Evolutionary conservation across 768 basidiomycete genomes (phyloP).

Genomic region (Trametes meyenii): DNA sequence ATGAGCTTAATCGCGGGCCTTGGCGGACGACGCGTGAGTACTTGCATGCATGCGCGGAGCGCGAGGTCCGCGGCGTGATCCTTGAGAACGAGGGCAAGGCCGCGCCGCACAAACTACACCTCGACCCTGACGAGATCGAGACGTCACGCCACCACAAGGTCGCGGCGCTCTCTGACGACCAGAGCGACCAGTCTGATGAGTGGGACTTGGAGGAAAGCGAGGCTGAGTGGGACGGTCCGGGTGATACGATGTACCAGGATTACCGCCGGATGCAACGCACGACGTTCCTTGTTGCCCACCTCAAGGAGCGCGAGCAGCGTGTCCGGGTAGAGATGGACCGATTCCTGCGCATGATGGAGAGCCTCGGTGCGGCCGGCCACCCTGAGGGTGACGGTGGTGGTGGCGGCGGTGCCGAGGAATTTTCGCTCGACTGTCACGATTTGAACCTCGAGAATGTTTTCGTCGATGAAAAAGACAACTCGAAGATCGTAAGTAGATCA

Average conservation of each 20-base stretch:
- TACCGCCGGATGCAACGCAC: constrained; percentile 80
- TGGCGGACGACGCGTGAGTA: constrained; percentile 67
- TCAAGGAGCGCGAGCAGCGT: constrained; percentile 59
- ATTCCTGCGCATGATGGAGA: constrained; percentile 71
- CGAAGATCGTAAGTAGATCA: constrained; percentile 62
- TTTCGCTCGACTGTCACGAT: constrained; percentile 85
- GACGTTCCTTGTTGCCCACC: constrained; percentile 77
- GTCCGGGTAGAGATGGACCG: constrained; percentile 73
- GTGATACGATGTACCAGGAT: constrained; percentile 79
- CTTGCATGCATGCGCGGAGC: constrained; percentile 62
- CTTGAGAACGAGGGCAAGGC: constrained; percentile 78
- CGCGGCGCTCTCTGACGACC: constrained; percentile 68
- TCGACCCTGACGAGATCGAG: constrained; percentile 77
- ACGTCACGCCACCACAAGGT: constrained; percentile 72
- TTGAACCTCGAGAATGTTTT: constrained; percentile 85
- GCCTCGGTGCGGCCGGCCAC: constrained; percentile 41
- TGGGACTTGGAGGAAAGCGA: constrained; percentile 82
- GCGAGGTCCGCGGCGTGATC: constrained; percentile 76
- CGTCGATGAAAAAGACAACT: constrained; percentile 68
- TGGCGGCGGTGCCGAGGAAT: constrained; percentile 53
- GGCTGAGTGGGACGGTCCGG: constrained; percentile 77
- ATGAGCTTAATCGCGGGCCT: constrained; percentile 79
- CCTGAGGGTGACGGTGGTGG: constrained; percentile 31
- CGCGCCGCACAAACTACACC: constrained; percentile 75
- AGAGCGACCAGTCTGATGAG: constrained; percentile 78